phyloP scores from a whole-genome alignment of 2,329 filamentous ascomycete species.

The Botrytis cinerea region DNA sequence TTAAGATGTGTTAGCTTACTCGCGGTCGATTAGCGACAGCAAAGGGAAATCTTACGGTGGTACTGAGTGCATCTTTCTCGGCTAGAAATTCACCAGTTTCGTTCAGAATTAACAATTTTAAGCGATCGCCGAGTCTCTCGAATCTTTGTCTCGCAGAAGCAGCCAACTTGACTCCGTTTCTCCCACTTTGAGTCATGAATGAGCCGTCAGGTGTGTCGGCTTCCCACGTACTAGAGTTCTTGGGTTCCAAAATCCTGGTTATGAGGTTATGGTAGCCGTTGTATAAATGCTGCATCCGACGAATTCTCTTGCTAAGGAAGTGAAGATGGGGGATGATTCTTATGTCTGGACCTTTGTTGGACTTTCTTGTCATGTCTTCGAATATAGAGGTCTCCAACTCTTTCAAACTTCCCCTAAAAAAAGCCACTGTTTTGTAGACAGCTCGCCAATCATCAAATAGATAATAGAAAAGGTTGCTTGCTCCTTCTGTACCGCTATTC shows the following conservation, averaged over 20 bases:
- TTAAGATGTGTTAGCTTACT: constrained; percentile 41
- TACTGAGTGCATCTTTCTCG: constrained; percentile 70
- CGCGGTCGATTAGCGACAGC: not conserved
- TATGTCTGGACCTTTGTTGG: constrained; percentile 45
- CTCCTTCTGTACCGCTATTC: constrained; percentile 49
- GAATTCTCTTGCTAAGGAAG: constrained; percentile 60
- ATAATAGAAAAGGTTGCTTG: constrained; percentile 65
- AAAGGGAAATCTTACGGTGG: constrained; percentile 52
- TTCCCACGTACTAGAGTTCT: constrained; percentile 43
- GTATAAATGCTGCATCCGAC: constrained; percentile 61
- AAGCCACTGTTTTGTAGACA: constrained; percentile 56
- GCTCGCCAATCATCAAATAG: constrained; percentile 67
- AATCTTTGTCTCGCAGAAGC: constrained; percentile 58
- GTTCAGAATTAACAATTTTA: constrained; percentile 61
- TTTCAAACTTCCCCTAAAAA: constrained; percentile 50
- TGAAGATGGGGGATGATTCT: constrained; percentile 61
- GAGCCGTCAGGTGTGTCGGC: constrained; percentile 35
- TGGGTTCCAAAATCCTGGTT: constrained; percentile 52
- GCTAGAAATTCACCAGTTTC: constrained; percentile 64
- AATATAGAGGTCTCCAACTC: constrained; percentile 44
- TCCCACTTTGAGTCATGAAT: not conserved
- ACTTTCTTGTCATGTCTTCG: constrained; percentile 40
- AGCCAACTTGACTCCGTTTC: constrained; percentile 42
- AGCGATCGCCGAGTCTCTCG: constrained; percentile 58
- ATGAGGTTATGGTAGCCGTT: constrained; percentile 62